Base-by-base conservation (phyloP, 208 protist genomes). In the Crithidia acanthocephali region DNA sequence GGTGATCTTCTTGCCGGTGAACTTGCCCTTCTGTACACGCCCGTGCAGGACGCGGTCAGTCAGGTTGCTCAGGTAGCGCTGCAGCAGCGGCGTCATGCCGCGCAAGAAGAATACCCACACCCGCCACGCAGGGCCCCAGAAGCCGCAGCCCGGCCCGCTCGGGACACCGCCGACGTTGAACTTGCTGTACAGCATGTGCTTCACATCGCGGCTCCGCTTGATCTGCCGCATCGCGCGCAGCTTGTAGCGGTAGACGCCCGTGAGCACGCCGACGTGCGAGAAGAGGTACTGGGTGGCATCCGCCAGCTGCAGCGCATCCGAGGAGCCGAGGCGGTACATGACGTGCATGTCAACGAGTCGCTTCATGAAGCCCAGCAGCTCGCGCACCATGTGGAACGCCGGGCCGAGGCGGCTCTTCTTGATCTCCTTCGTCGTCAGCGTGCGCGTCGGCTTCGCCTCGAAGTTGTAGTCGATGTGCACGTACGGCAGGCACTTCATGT, bases 391-490 rank as follows among this genome's bases (percentile, higher is more conserved):
- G 91, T 99, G 99, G 79, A 99, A 99, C 1, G 99, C 98, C 67
- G 99, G 99, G 51, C 99, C 99, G 66, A 99, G 99, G 37, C 99
- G 97, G 48, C 97, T 99, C 81, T 99, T 99, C 80, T 99, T 99
- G 56, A 99, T 95, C 78, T 99, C 99, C 87, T 99, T 99, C 8
- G 99, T 99, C 20, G 99, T 99, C 25, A 99, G 90, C n/a, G 99
- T 99, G 73, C 99, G 99, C 18, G 99, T 98, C 18, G 99, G 99
- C 82, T 99, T 99, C 32, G 99, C 91, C 82, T 99, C 99, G 92
- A 99, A 99, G 90, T 99, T 99, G 94, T 99, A 99, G 86, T 99
- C 99, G 47, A 99, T 95, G 85, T 99, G 99, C 22, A 99, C 91
- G 83, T 99, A 99, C 63, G 99, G 99, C 33, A 99, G 80, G 73